Conservation (phyloP, 257 asterid species). For the Verbascum thapsus region DNA sequence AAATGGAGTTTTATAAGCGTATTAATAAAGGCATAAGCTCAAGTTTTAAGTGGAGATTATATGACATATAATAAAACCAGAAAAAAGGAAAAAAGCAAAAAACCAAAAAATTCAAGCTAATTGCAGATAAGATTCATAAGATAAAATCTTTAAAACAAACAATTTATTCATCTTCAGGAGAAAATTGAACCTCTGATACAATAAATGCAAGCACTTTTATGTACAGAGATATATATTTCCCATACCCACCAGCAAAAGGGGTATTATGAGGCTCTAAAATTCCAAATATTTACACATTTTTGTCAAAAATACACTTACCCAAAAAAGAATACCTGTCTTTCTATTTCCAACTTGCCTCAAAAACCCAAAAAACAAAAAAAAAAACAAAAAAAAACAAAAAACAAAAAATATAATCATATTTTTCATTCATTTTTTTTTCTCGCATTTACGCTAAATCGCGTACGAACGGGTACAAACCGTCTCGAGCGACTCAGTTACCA, state of each 20-base stretch:
- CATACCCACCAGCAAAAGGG: slow-evolving; percentile 41
- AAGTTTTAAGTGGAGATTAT: too few species aligned
- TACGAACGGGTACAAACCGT: slow-evolving; percentile 81
- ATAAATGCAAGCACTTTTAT: slow-evolving; percentile 48
- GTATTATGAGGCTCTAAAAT: slow-evolving; percentile 52
- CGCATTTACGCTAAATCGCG: slow-evolving; percentile 48
- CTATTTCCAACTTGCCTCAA: slow-evolving; percentile 45
- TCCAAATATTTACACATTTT: slow-evolving; percentile 68
- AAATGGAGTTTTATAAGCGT: too few species aligned
- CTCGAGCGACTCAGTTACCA: slow-evolving; percentile 80
- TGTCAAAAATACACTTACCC: slow-evolving; percentile 21
- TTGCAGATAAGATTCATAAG: too few species aligned
- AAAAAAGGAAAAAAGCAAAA: too few species aligned
- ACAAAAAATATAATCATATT: slow-evolving; percentile 12
- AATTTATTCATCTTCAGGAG: slow-evolving; percentile 44
- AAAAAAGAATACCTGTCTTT: slow-evolving; percentile 41
- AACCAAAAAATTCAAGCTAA: too few species aligned
- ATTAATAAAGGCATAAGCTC: too few species aligned
- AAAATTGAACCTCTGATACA: slow-evolving; percentile 42
- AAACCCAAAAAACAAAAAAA: slow-evolving; percentile 16
- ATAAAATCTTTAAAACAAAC: too few species aligned
- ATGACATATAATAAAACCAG: too few species aligned
- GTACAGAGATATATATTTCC: slow-evolving; percentile 49
- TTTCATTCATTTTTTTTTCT: background rate
- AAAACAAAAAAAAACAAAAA: slow-evolving; percentile 13